Percentiles rank a stretch among this genome's conserved stretches.
Conservation (phyloP, 306 rosid genomes). For the Castanopsis chinensis region DNA sequence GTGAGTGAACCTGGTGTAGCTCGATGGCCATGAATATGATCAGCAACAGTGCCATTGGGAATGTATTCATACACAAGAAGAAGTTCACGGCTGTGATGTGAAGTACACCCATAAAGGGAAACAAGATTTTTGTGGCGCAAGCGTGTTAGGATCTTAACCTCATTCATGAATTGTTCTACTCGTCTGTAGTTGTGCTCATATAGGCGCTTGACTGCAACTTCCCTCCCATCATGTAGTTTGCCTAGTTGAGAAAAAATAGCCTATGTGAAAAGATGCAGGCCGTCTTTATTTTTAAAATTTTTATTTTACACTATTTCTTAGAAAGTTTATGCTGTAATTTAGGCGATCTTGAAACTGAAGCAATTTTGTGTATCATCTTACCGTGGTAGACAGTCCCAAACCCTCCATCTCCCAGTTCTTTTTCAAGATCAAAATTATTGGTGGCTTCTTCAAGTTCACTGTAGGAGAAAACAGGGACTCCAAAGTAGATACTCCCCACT, state of each 20-base stretch:
- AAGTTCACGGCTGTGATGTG: constrained; percentile 55
- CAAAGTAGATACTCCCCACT: constrained; percentile 19
- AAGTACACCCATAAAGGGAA: constrained; percentile 74
- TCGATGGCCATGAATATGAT: constrained; percentile 68
- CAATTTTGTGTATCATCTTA: too few species aligned
- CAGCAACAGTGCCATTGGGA: constrained; percentile 69
- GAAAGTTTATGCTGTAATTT: too few species aligned
- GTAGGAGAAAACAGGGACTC: constrained; percentile 34
- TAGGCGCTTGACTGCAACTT: constrained; percentile 75
- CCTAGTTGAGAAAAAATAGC: constrained; percentile 41
- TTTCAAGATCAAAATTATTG: constrained; percentile 33
- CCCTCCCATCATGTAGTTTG: constrained; percentile 69
- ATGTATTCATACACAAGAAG: constrained; percentile 75
- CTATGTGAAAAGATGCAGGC: neutral
- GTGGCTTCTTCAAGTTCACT: constrained; percentile 42
- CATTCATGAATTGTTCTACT: constrained; percentile 61
- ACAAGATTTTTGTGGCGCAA: constrained; percentile 65
- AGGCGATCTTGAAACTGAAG: too few species aligned
- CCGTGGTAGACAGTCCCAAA: constrained; percentile 26
- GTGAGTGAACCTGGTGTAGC: constrained; percentile 35
- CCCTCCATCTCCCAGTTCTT: constrained; percentile 50
- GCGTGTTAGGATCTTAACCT: constrained; percentile 52
- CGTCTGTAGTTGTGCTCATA: constrained; percentile 53
- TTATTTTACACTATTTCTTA: too few species aligned
- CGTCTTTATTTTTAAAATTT: too few species aligned